Evolutionary conservation across 108 stramenopile species (phyloP).

Genomic region (Phaeodactylum tricornutum): DNA sequence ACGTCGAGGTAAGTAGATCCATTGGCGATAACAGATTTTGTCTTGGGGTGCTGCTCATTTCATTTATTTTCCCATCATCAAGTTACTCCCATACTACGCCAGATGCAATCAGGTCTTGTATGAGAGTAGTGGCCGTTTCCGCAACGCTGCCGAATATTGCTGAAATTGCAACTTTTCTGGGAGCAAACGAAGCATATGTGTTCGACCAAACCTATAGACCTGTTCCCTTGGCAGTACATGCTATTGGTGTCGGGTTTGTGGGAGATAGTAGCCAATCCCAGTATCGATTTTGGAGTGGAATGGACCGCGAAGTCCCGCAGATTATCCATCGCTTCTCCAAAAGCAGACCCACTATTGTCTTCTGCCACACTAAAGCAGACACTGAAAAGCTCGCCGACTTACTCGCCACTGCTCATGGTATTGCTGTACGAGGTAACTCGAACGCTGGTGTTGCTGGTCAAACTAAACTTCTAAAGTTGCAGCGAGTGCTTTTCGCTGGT

Average conservation of each 20-base stretch:
- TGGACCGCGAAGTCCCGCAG: constrained; percentile 62
- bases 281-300: constrained; percentile 74
- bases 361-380: constrained; percentile 92
- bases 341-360: constrained; percentile 82
- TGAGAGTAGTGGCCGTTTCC: constrained; percentile 86
- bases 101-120: constrained; percentile 45
- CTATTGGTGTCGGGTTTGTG: constrained; percentile 50
- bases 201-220: constrained; percentile 89
- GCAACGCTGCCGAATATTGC: constrained; percentile 92
- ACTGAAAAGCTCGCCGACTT: constrained; percentile 61
- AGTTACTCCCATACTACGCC: constrained; percentile 48
- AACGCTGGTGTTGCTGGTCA: constrained; percentile 16
- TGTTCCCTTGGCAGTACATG: constrained; percentile 74
- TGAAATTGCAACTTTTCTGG: constrained; percentile 83
- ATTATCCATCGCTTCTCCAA: constrained; percentile 64
- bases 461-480: constrained; percentile 34
- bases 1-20: constrained; percentile 7
- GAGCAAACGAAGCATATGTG: constrained; percentile 64
- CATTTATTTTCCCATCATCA: neutral
- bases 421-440: constrained; percentile 6
- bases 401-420: constrained; percentile 31
- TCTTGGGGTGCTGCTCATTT: neutral
- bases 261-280: constrained; percentile 51
- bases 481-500: constrained; percentile 54
- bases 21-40: neutral